Evolutionary conservation across 148 eudicot species (phyloP).

Genomic region (Amaranthus palmeri): DNA sequence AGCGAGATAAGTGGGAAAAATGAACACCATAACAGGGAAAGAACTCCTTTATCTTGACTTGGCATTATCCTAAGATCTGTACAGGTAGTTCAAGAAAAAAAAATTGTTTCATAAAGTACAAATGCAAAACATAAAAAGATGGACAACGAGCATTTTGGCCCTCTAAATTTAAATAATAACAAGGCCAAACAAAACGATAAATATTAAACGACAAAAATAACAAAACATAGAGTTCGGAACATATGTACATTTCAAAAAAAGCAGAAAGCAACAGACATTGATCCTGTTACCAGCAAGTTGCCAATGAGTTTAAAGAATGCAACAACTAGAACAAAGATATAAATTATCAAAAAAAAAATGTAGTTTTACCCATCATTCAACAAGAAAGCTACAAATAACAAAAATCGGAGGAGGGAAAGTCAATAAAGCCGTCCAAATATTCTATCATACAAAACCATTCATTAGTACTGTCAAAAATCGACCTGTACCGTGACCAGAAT

Average conservation of each 20-base stretch:
- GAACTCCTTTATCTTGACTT: not conserved
- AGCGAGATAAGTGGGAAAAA: constrained; percentile 9
- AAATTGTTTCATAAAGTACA: not conserved
- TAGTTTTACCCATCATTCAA: not conserved
- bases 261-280: not conserved
- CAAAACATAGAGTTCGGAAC: not conserved
- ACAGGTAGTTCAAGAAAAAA: not conserved
- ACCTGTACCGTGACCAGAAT: no score
- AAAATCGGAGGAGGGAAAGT: not conserved
- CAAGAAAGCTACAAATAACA: not conserved
- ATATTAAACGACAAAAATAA: not conserved
- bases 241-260: not conserved
- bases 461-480: no score
- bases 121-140: not conserved
- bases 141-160: not conserved
- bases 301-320: not conserved
- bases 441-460: not conserved
- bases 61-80: not conserved
- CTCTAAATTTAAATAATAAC: not conserved
- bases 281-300: not conserved
- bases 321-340: not conserved
- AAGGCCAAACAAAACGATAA: not conserved
- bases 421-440: not conserved
- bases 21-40: not conserved
- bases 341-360: not conserved